Evolutionary conservation across 495 filamentous ascomycete genomes (phyloP).

Genomic region (Poronia punctata): DNA sequence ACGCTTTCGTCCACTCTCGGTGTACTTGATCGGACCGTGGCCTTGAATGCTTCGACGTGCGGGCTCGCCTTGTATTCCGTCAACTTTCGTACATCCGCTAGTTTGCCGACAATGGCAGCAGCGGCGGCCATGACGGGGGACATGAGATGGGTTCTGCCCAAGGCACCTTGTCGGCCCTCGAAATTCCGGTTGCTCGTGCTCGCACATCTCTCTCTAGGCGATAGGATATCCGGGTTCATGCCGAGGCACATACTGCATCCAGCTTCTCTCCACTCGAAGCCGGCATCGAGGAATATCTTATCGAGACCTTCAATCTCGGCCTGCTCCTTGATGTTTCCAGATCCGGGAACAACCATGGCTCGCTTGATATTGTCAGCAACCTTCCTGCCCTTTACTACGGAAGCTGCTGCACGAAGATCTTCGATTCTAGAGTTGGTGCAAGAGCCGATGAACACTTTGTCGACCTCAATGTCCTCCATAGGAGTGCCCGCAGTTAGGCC

Average conservation of each 20-base stretch:
- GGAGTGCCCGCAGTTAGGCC: conserved; percentile 75
- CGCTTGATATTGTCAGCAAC: conserved; percentile 81
- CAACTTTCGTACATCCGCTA: conserved; percentile 84
- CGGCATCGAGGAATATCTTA: conserved; percentile 83
- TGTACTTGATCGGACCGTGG: conserved; percentile 33
- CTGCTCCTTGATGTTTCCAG: conserved; percentile 87
- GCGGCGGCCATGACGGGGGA: conserved; percentile 95
- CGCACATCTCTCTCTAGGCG: conserved; percentile 87
- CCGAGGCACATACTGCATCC: conserved; percentile 98
- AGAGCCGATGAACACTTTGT: conserved; percentile 97
- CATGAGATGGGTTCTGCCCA: conserved; percentile 91
- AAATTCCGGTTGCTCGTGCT: conserved; percentile 97
- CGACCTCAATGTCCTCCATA: conserved; percentile 83
- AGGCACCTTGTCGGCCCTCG: conserved; percentile 90
- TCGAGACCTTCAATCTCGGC: conserved; percentile 90
- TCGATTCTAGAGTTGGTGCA: conserved; percentile 98
- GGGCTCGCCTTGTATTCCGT: conserved; percentile 52
- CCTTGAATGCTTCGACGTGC: conserved; percentile 30
- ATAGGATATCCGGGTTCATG: conserved; percentile 99
- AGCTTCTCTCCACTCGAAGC: conserved; percentile 97
- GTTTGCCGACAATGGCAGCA: conserved; percentile 79
- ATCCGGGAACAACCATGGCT: conserved; percentile 94
- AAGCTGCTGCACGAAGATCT: conserved; percentile 83
- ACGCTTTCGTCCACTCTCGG: conserved; percentile 63
- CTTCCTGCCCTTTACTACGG: conserved; percentile 78